Evolutionary conservation across 2,329 filamentous ascomycete species (phyloP).

Genomic region (Ophidiomyces ophidiicola): DNA sequence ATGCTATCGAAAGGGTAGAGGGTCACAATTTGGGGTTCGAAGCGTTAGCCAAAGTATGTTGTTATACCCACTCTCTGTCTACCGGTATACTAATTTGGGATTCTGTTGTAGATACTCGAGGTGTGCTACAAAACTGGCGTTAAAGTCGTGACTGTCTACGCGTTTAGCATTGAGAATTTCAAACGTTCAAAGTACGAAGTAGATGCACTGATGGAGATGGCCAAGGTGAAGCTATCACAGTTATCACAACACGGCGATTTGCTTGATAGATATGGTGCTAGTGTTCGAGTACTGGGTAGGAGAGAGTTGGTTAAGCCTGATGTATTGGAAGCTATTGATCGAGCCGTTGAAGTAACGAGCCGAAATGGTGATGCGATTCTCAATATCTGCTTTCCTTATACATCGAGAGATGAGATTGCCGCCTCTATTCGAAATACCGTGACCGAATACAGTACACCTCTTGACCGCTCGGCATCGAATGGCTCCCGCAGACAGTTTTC

Average conservation of each 20-base stretch:
- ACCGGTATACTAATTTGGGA: not conserved
- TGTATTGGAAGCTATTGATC: constrained; percentile 77
- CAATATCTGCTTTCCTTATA: constrained; percentile 97
- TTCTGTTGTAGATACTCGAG: constrained; percentile 61
- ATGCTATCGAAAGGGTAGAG: constrained; percentile 91
- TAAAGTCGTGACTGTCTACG: constrained; percentile 93
- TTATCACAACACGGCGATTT: constrained; percentile 86
- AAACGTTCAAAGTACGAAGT: constrained; percentile 95
- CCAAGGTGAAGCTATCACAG: constrained; percentile 86
- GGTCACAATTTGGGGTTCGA: constrained; percentile 94
- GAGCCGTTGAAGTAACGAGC: constrained; percentile 73
- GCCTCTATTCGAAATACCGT: constrained; percentile 79
- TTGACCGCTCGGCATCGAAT: constrained; percentile 33
- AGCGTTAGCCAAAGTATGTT: constrained; percentile 64
- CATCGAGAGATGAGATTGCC: constrained; percentile 88
- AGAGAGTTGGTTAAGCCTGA: constrained; percentile 72
- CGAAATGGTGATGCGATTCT: constrained; percentile 68
- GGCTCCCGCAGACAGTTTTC: constrained; percentile 59
- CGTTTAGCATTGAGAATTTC: constrained; percentile 98
- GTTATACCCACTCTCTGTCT: constrained; percentile 2
- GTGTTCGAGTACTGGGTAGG: constrained; percentile 74
- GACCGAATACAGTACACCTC: constrained; percentile 66
- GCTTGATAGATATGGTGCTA: constrained; percentile 81
- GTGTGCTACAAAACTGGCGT: constrained; percentile 97
- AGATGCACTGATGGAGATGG: constrained; percentile 93